phyloP scores from a whole-genome alignment of 768 basidiomycete genomes.

The Hygrophoropsis aurantiaca region DNA sequence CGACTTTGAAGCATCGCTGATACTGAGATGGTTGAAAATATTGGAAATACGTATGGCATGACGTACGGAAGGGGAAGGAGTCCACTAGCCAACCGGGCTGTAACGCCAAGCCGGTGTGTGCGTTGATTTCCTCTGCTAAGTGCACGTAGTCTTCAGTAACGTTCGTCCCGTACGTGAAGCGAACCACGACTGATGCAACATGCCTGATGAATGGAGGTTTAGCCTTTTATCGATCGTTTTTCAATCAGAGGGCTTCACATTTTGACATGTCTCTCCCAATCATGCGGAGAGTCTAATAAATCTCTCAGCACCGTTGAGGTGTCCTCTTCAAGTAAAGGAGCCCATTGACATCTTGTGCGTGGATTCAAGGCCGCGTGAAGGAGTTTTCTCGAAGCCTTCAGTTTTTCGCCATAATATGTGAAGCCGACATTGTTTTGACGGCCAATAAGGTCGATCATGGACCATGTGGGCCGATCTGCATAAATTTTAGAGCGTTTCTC shows the following conservation, averaged over 20 bases:
- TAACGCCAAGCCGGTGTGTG: constrained; percentile 19
- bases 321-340: constrained; percentile 36
- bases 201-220: no score
- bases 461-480: constrained; percentile 49
- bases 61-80: constrained; percentile 37
- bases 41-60: no score
- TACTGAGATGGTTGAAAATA: no score
- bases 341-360: constrained; percentile 31
- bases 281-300: background rate
- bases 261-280: background rate
- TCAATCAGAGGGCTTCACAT: constrained; percentile 4
- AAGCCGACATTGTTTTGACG: constrained; percentile 41
- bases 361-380: constrained; percentile 36
- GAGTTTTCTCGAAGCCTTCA: constrained; percentile 41
- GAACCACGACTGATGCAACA: constrained; percentile 35
- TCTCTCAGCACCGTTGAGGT: constrained; percentile 28
- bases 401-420: constrained; percentile 12
- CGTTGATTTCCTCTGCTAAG: constrained; percentile 31
- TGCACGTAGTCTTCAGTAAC: constrained; percentile 34
- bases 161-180: constrained; percentile 43
- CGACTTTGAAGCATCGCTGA: constrained; percentile 23
- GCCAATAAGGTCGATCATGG: constrained; percentile 43
- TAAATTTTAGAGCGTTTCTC: constrained; percentile 45
- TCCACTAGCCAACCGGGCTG: constrained; percentile 41
- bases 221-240: background rate